Base-by-base conservation (phyloP, 768 basidiomycete species). In the Russula sp. region DNA sequence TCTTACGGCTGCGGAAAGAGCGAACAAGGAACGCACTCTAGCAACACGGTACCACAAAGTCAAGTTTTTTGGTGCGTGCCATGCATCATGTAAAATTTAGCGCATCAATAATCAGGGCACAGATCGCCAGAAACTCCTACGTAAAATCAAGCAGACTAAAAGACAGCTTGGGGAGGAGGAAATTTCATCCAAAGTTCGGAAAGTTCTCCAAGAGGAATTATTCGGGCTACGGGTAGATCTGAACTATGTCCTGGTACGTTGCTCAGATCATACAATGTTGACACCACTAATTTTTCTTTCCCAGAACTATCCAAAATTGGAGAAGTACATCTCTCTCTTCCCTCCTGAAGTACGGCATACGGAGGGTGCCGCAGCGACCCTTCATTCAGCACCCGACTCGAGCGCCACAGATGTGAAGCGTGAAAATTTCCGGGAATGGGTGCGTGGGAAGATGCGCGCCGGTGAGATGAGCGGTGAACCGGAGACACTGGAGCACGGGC, bases 311-410 rank as follows among this genome's bases (percentile, higher is more conserved):
- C 91, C 91, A 6, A 93, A 89, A 73, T 77, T 81, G 11, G 83
- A 86, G 70, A 95, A 92, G 77, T 97, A 98, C 72, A 84, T 97
- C 35, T 91, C 94, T 1, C 80, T 98, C 32, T 95, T 94, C 72
- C 92, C 94, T 6, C 83, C 88, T 0, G 84, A 85, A 69, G 74
- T 78, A 8, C 79, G 84, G 52, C 73, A 78, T 42, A 34, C 22
- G 14, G 55, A 53, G 20, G 45, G 50, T n/a, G 66, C 63, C 31
- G 59, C 67, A 32, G 68, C 32, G 9, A 45, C 65, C 8, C 40
- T 52, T 1, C 65, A 63, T 39, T 8, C 53, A 6, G 35, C 13
- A 9, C 4, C 54, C 4, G 42, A 68, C 42, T 55, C 63, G 32
- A 55, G 69, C 27, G 59, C 72, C 3, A 83, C 84, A 6, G 79